Evolutionary conservation across 768 basidiomycete species (phyloP).

Genomic region (Cystobasidium onofrii): DNA sequence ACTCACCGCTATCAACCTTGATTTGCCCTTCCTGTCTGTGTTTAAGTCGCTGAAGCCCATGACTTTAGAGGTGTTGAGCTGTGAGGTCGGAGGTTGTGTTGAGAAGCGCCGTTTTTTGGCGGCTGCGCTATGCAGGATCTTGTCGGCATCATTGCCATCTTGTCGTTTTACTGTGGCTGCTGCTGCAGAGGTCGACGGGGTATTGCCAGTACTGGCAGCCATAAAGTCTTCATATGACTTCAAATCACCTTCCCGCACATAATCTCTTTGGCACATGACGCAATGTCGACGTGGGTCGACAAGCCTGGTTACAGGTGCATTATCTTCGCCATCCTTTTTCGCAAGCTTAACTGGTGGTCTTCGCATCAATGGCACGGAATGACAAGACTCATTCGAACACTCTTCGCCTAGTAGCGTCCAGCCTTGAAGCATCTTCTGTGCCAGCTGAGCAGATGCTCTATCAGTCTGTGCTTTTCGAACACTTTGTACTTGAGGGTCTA

Average conservation of each 20-base stretch:
- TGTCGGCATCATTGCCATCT: not conserved
- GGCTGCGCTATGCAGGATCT: constrained; percentile 4
- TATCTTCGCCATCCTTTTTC: constrained; percentile 7
- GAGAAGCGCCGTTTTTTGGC: constrained; percentile 24
- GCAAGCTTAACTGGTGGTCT: not conserved
- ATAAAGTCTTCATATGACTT: not conserved
- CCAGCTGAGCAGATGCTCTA: constrained; percentile 68
- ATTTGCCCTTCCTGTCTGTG: not conserved
- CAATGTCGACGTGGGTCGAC: constrained; percentile 23
- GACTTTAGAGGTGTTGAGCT: not conserved
- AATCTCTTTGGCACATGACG: constrained; percentile 15
- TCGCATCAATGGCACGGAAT: constrained; percentile 68
- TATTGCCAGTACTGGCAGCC: not conserved
- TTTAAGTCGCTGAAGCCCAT: not conserved
- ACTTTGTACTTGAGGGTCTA: not conserved
- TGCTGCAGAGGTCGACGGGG: not conserved
- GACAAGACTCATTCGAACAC: constrained; percentile 62
- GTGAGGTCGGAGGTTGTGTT: not conserved
- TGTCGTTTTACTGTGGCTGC: not conserved
- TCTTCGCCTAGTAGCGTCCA: constrained; percentile 88
- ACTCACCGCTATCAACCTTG: not conserved
- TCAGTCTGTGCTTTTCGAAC: constrained; percentile 69
- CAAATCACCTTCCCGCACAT: constrained; percentile 12
- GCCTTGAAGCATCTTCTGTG: constrained; percentile 64
- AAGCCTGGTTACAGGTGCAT: not conserved